These are phyloP conservation scores for Linnemannia schmuckeri DNA, from an alignment of 192 early-diverging fungal genomes.

Conservation along the genomic window DNA sequence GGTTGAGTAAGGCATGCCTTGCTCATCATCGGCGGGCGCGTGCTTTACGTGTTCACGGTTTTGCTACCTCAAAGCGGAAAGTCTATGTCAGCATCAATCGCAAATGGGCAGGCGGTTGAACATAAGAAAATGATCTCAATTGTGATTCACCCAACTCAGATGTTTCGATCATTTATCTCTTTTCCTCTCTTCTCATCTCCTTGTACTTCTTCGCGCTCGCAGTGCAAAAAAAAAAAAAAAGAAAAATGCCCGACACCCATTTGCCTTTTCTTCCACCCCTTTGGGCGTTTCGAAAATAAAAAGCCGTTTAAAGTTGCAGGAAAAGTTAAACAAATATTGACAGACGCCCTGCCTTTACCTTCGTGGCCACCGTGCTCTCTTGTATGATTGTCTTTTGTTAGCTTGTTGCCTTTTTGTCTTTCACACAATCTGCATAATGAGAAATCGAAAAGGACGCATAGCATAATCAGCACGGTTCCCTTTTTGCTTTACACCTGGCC, in stretches of 20 bases:
- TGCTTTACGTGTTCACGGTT: no score
- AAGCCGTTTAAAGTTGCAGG: not conserved
- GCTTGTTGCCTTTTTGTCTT: no score
- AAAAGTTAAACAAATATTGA: not conserved
- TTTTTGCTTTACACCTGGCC: no score
- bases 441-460: no score
- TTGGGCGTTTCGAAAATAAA: not conserved
- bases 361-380: not conserved
- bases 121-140: not conserved
- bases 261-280: not conserved
- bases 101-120: not conserved
- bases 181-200: not conserved
- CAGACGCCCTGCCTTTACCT: not conserved
- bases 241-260: not conserved
- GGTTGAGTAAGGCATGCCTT: no score
- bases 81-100: not conserved
- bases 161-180: not conserved
- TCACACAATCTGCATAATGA: no score
- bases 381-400: no score
- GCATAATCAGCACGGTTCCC: no score
- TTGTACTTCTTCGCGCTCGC: not conserved
- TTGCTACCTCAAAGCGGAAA: not conserved
- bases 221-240: not conserved
- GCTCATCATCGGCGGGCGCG: no score
- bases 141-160: not conserved